phyloP scores from a whole-genome alignment of 2,329 filamentous ascomycete genomes.

The Nigrospora osmanthi region DNA sequence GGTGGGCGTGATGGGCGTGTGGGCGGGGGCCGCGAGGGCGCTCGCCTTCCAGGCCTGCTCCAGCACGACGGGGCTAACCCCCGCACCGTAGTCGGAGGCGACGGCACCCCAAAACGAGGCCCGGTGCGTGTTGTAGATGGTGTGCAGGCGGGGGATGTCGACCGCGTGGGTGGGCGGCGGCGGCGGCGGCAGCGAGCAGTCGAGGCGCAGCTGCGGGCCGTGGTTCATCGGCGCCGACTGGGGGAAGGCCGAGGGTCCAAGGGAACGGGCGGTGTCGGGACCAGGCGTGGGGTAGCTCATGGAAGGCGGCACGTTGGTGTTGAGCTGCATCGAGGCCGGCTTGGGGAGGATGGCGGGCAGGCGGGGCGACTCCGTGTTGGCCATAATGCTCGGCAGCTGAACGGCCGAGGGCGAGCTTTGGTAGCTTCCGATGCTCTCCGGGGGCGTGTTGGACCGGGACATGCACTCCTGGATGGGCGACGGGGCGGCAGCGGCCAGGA shows the following conservation, averaged over 20 bases:
- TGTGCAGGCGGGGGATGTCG: constrained; percentile 58
- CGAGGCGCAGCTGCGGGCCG: constrained; percentile 46
- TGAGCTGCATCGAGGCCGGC: constrained; percentile 44
- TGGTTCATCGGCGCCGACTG: constrained; percentile 29
- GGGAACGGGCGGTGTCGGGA: constrained; percentile 31
- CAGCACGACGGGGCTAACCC: constrained; percentile 52
- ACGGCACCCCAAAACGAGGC: constrained; percentile 66
- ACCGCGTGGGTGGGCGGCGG: constrained; percentile 36
- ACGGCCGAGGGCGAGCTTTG: constrained; percentile 35
- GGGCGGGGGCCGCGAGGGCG: constrained; percentile 28
- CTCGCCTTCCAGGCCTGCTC: constrained; percentile 63
- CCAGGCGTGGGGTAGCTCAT: constrained; percentile 31
- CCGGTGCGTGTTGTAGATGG: constrained; percentile 64
- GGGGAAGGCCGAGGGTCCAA: constrained; percentile 36
- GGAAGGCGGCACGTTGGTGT: constrained; percentile 25
- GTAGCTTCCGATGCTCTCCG: constrained; percentile 35
- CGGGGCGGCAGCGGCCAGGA: constrained; percentile 36
- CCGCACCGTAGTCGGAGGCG: constrained; percentile 62
- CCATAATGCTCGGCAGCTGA: constrained; percentile 47
- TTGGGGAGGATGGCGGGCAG: constrained; percentile 60
- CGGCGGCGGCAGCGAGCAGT: constrained; percentile 41
- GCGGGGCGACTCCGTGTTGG: constrained; percentile 35
- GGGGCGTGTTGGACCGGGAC: constrained; percentile 41
- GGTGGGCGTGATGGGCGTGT: constrained; percentile 44
- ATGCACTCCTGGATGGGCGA: constrained; percentile 43